A percentile compares a stretch with the other conserved stretches of the same genome.
phyloP scores from a whole-genome alignment of 2,329 filamentous ascomycete genomes.

The Camillea tinctor region DNA sequence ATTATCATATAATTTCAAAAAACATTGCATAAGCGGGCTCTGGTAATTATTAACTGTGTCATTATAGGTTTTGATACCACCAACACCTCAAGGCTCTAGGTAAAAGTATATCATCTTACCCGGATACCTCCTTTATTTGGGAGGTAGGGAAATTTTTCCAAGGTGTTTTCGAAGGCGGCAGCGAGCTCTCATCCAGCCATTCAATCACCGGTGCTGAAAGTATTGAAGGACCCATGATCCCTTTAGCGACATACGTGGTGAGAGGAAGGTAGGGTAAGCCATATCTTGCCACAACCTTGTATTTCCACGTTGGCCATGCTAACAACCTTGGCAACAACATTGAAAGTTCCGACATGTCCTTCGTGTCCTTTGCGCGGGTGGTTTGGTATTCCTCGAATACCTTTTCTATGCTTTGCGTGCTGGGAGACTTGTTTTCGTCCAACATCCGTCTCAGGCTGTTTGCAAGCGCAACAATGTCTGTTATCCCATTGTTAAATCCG shows the following conservation, averaged over 20 bases:
- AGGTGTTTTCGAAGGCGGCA: background rate
- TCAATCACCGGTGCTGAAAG: background rate
- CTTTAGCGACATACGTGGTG: background rate
- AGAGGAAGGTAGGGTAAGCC: slow-evolving; percentile 2
- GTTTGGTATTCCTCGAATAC: slow-evolving; percentile 22
- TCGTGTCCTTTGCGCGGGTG: slow-evolving; percentile 17
- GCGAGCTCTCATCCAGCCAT: background rate
- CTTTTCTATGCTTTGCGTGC: slow-evolving; percentile 10
- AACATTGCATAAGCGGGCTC: too few relatives aligned
- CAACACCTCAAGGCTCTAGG: too few relatives aligned
- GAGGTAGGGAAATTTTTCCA: background rate
- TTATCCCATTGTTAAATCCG: slow-evolving; percentile 32
- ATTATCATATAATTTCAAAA: too few relatives aligned
- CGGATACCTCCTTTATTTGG: too few relatives aligned
- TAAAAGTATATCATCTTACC: too few relatives aligned
- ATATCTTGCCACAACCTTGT: slow-evolving; percentile 21
- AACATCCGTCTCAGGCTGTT: slow-evolving; percentile 25
- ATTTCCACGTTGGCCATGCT: slow-evolving; percentile 13
- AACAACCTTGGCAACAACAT: slow-evolving; percentile 5
- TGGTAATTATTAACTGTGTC: too few relatives aligned
- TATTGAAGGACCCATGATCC: background rate
- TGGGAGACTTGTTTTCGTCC: slow-evolving; percentile 11
- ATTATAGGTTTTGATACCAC: too few relatives aligned
- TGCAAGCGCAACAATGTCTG: slow-evolving; percentile 25
- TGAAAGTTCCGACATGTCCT: slow-evolving; percentile 17